Base-by-base conservation (phyloP, 768 basidiomycete genomes). In the Tricholoma hemisulphureum region DNA sequence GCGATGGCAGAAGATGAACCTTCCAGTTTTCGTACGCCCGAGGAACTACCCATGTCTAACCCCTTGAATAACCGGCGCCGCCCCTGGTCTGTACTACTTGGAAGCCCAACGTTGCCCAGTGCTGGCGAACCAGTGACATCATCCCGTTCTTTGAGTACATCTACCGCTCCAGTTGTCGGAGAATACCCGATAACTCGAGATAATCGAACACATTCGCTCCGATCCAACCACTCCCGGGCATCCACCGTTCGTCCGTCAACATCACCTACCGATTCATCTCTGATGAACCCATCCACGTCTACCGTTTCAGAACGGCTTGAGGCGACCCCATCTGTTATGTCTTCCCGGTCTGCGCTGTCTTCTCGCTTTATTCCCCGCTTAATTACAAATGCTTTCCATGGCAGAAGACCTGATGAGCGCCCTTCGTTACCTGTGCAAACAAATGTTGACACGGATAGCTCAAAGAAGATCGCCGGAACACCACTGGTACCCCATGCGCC, bases 11-110 rank as follows among this genome's bases (percentile, higher is more conserved):
- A 82, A 35, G 81, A 80, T 55, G 80, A 79, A 37, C 72, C 77
- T 20, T 62, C 73, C 1, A 79, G 80, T 59, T 79, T 81, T 43
- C 77, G 79, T 26, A 76, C 81, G 0, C 80, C 79, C 4, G 84
- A 84, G 34, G 69, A 66, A 37, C n/a, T n/a, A 18, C 73, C 73
- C 57, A 69, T 63, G 24, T 65, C 69, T 26, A 65, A 62, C 31
- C 69, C 69, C 51, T 64, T 65, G 60, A 63, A 65, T 56, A 59
- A 77, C 66, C 77, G 84, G 14, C 80, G 86, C 28, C 78, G 89
- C 16, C 80, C 88, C 51, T 92, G 90, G 90, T 91, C 90, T 18
- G 78, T 86, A n/a, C 67, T 88, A 4, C 79, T 83, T 55, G 80
- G 75, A 11, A 43, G 53, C 46, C 34, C 59, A 7, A 49, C 58